A percentile compares a stretch with the other conserved stretches of the same genome.
Conservation (phyloP, 2,329 filamentous ascomycete species). For the Cladophialophora chaetospira region DNA sequence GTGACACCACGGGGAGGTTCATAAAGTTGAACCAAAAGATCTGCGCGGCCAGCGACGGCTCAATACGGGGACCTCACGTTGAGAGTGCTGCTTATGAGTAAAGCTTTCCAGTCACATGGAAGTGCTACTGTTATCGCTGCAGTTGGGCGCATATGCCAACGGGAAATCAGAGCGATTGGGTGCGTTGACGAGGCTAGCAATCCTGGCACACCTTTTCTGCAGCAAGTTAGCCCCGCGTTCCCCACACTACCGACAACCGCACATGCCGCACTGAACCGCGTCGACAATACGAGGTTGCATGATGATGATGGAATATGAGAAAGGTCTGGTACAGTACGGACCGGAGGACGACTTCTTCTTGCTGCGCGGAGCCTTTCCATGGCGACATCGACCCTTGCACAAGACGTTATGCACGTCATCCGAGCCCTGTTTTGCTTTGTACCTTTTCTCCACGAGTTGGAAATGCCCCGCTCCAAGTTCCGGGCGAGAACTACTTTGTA, state of each 20-base stretch:
- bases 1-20: constrained; percentile 30
- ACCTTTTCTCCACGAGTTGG: neutral
- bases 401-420: constrained; percentile 19
- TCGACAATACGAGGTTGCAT: neutral
- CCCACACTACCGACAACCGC: neutral
- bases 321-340: too few relatives aligned
- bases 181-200: constrained; percentile 7
- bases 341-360: too few relatives aligned
- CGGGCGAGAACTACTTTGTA: neutral
- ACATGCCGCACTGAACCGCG: neutral
- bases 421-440: neutral
- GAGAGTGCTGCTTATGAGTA: constrained; percentile 9
- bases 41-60: neutral
- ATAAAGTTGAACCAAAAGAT: constrained; percentile 8
- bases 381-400: constrained; percentile 21
- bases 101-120: constrained; percentile 23
- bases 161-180: constrained; percentile 1
- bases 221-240: neutral
- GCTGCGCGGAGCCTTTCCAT: too few relatives aligned
- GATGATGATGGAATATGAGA: neutral
- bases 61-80: neutral
- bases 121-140: constrained; percentile 20
- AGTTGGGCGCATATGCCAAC: neutral
- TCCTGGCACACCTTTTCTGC: constrained; percentile 2
- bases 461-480: neutral